Evolutionary conservation across 257 asterid species (phyloP).

Genomic region (Datura wrightii): DNA sequence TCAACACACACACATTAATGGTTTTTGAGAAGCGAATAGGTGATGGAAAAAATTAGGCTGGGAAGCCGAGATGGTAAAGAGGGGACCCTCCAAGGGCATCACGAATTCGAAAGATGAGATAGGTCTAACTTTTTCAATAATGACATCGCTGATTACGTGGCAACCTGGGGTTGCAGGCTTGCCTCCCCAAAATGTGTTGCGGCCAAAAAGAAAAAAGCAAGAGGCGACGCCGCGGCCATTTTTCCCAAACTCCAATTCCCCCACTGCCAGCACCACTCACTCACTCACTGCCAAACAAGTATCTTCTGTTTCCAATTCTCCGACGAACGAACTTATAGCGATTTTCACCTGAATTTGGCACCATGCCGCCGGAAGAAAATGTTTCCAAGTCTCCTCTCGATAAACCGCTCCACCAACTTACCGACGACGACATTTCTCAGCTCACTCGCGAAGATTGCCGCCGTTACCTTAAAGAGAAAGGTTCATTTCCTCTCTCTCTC

Average conservation of each 20-base stretch:
- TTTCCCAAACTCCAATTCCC: constrained; percentile 27
- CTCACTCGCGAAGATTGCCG: constrained; percentile 99
- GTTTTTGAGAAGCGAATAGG: background rate
- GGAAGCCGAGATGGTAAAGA: background rate
- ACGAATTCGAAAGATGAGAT: background rate
- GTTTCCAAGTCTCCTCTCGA: constrained; percentile 76
- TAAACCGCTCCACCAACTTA: constrained; percentile 85
- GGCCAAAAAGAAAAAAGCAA: constrained; percentile 29
- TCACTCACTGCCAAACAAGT: constrained; percentile 28
- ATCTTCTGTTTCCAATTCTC: background rate
- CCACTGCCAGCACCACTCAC: constrained; percentile 38
- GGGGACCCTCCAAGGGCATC: constrained; percentile 3
- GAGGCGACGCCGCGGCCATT: constrained; percentile 67
- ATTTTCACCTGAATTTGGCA: constrained; percentile 45
- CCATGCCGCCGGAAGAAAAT: constrained; percentile 60
- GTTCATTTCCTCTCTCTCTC: constrained; percentile 41
- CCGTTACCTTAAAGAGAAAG: constrained; percentile 93
- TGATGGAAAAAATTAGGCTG: background rate
- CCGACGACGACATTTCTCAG: constrained; percentile 99
- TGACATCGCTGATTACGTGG: constrained; percentile 53
- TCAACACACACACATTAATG: background rate
- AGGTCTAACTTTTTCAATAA: constrained; percentile 38
- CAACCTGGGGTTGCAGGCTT: constrained; percentile 63
- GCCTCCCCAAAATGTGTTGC: constrained; percentile 35
- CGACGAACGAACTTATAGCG: constrained; percentile 36